Conservation (phyloP, 768 basidiomycete species). For the Hemileccinum rubropunctum region DNA sequence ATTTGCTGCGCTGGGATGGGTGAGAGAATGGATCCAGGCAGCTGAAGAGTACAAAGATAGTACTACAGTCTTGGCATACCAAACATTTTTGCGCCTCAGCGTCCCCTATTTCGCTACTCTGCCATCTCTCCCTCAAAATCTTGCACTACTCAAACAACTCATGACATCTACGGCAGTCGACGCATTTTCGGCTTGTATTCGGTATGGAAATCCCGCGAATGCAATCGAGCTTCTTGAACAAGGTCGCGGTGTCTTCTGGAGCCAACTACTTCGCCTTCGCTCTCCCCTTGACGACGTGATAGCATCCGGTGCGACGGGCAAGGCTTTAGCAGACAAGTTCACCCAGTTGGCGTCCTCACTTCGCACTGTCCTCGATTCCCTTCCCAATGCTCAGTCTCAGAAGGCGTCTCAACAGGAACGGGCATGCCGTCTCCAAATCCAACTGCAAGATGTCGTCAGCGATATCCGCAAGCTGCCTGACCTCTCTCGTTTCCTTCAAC, state of each 20-base stretch:
- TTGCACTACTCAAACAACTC: not conserved
- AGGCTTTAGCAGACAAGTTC: not conserved
- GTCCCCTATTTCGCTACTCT: too few relatives aligned
- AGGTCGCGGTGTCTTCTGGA: conserved; percentile 23
- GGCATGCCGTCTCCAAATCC: not conserved
- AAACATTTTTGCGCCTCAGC: not conserved
- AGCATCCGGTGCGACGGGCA: not conserved
- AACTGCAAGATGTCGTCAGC: conserved; percentile 3
- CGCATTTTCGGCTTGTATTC: conserved; percentile 15
- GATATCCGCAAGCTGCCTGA: conserved; percentile 18
- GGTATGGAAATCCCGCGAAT: not conserved
- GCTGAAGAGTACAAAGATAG: not conserved
- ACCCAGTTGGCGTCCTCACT: not conserved
- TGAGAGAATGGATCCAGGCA: not conserved
- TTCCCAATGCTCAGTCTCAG: not conserved
- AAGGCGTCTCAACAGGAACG: not conserved
- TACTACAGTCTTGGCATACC: not conserved
- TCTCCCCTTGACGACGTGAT: conserved; percentile 8
- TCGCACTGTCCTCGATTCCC: not conserved
- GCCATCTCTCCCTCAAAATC: not conserved
- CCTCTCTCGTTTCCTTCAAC: conserved; percentile 29
- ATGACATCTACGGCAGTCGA: conserved; percentile 2
- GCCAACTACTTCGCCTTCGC: conserved; percentile 16
- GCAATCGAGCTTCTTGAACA: conserved; percentile 34
- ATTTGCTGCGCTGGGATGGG: not conserved